Evolutionary conservation across 495 filamentous ascomycete species (phyloP), one percentile per base, ranked within the genome.

Genomic region (Amniculicola lignicola): DNA sequence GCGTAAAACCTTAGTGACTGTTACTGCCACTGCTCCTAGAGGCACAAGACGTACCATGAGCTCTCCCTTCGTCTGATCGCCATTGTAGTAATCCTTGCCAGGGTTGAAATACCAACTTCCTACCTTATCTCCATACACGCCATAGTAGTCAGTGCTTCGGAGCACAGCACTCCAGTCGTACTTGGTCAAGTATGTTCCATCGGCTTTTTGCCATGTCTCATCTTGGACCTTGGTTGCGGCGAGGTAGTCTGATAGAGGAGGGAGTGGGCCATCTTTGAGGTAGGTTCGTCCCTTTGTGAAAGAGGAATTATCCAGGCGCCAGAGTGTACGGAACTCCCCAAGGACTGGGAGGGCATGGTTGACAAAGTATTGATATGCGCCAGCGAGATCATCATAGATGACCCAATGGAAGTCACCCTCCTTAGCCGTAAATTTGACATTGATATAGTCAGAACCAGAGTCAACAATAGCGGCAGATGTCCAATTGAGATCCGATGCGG

Each of bases 291-390:
- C 72, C 22, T 65, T 62, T 2, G 69, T 50, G 39, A 74, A 75
- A 6, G 70, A 61, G 0, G 41, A 59, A 29, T 70, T 70, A 33
- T 69, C 71, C 5, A 74, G 62, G 14, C 71, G 70, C 51, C 64
- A 70, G 0, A 75, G 53, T 9, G 72, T 72, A 11, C 73, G 60
- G 54, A 74, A 75, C 52, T 74, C 72, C 12, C 72, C 72, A 10
- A 74, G 67, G 0, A 54, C 51, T 3, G 72, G 70, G n/a, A 75
- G 63, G 0, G 64, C 69, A 31, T 59, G 63, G 52, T 74, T 73
- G 51, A 74, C 67, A 21, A 75, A 74, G 57, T 74, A 74, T 22
- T 74, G 73, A 55, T 75, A 74, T 23, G 73, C 71, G 0, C 73
- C 72, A 16, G 62, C 53, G 2, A 71, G 66, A 1, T 67, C 60